Evolutionary conservation across 306 rosid genomes (phyloP), one percentile per base, ranked within the genome.

Genomic region (Prunus mira): DNA sequence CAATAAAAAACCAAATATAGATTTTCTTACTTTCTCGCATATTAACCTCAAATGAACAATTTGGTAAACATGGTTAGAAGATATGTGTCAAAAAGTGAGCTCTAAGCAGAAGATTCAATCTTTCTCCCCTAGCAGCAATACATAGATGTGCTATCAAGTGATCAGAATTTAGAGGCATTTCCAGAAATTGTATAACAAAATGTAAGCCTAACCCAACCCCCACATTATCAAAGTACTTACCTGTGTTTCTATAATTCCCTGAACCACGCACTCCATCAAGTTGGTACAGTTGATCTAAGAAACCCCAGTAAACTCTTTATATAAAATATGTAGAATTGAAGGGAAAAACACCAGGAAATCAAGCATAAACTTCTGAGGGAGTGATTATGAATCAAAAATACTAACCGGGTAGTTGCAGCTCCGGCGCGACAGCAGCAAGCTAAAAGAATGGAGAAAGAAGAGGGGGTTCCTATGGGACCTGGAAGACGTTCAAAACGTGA

Each of bases 221-320:
- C 14, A 41, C 18, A 62, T 27, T 62, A 45, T 57, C 25, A 77
- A 73, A 65, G 22, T 27, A 61, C 46, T 82, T 55, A 87, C 97
- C 91, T 90, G 94, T 19, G 98, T 94, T 86, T 91, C 98, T 67
- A 94, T 90, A 65, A 90, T 91, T 47, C 96, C 98, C 76, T 94
- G 97, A 80, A 91, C 97, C 72, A 94, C 96, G 62, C 97, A 94
- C 89, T 91, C 98, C 96, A 94, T 91, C 72, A 45, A 60, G 51
- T 65, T 43, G 80, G 52, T 62, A 27, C 24, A 18, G 14, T 34
- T 38, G 45, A 41, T 66, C 67, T 22, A 30, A 7, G 14, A 65
- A 65, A 65, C 19, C 49, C 69, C 69, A 65, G 19, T 17, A 9
- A 34, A 34, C 69, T 18, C 51, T 13, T 15, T 25, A 25, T 12